phyloP scores from a whole-genome alignment of 352 stramenopile genomes.

The Phytophthora sp. region DNA sequence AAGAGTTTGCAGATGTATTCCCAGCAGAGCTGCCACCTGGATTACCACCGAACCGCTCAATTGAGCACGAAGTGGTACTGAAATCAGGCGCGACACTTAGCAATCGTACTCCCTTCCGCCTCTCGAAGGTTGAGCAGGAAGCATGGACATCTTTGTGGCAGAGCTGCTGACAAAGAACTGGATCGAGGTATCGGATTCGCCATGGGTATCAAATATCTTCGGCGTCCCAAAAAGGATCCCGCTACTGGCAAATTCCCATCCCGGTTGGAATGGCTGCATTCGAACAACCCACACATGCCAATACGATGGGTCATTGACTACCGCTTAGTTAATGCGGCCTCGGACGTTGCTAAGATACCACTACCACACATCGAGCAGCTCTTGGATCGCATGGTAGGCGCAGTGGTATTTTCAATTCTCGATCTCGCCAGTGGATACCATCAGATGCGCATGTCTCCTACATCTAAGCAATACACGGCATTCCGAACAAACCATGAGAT shows the following conservation, averaged over 20 bases:
- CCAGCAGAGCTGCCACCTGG: constrained; percentile 1
- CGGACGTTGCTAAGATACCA: background rate
- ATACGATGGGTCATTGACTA: constrained; percentile 16
- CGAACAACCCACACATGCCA: background rate
- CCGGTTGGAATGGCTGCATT: constrained; percentile 2
- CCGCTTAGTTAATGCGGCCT: background rate
- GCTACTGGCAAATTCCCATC: background rate
- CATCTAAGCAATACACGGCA: background rate
- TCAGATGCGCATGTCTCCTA: constrained; percentile 2
- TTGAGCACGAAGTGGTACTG: background rate
- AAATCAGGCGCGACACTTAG: background rate
- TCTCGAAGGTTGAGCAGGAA: background rate
- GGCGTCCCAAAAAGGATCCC: constrained; percentile 11
- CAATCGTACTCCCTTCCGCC: background rate
- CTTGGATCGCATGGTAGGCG: background rate
- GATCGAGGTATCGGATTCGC: constrained; percentile 12
- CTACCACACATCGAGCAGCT: background rate
- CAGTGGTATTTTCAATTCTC: background rate
- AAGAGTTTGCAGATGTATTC: background rate
- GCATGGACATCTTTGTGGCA: constrained; percentile 1
- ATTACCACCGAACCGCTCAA: background rate
- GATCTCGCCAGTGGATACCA: constrained; percentile 3
- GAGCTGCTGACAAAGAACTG: constrained; percentile 5
- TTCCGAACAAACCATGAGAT: constrained; percentile 16
- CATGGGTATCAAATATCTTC: constrained; percentile 20